Evolutionary conservation across 2,329 filamentous ascomycete species (phyloP).

Genomic region (Spiromastix sp.): DNA sequence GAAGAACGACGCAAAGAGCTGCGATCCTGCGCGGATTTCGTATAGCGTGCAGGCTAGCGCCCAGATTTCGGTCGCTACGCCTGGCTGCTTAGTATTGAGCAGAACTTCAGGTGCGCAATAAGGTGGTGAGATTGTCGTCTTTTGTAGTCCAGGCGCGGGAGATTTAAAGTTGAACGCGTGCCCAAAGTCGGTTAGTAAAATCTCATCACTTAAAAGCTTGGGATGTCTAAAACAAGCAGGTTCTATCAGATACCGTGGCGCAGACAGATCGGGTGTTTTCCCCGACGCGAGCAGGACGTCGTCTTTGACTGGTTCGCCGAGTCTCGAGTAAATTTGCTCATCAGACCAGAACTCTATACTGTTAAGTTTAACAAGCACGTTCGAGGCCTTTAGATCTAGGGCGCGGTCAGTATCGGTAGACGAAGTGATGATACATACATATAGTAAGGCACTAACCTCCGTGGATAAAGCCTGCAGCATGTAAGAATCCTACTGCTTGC

Average conservation of each 20-base stretch:
- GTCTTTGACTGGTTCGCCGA: constrained; percentile 1
- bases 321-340: neutral
- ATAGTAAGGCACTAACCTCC: constrained; percentile 12
- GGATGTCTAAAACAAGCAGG: neutral
- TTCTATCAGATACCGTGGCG: constrained; percentile 4
- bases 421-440: neutral
- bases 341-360: constrained; percentile 3
- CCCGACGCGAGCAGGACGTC: neutral
- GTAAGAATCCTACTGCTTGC: constrained; percentile 4
- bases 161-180: constrained; percentile 14
- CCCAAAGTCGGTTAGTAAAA: constrained; percentile 14
- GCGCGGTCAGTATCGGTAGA: neutral
- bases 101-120: constrained; percentile 22
- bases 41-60: constrained; percentile 25
- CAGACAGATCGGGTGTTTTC: neutral
- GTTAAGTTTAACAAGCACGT: constrained; percentile 3
- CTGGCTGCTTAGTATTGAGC: constrained; percentile 13
- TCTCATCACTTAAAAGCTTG: constrained; percentile 1
- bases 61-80: constrained; percentile 21
- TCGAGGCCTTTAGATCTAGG: constrained; percentile 5
- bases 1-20: constrained; percentile 20
- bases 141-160: constrained; percentile 8
- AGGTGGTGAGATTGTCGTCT: constrained; percentile 17
- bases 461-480: constrained; percentile 5
- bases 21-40: constrained; percentile 21